Percentiles rank a stretch among this genome's conserved stretches.
Evolutionary conservation across 306 rosid genomes (phyloP).

Genomic region (Quercus ilex): DNA sequence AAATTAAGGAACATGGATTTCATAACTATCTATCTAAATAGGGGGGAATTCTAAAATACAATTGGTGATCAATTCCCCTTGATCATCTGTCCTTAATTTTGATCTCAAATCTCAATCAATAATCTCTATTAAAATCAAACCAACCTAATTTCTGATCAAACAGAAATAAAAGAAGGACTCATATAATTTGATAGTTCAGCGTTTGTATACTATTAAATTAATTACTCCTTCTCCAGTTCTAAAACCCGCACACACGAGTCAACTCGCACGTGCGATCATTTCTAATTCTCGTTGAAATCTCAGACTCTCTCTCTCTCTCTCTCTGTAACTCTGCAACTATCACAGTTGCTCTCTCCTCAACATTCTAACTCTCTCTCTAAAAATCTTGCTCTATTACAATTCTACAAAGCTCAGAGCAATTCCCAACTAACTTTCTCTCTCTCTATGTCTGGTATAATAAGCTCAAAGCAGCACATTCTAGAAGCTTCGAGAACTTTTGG

Average conservation of each 20-base stretch:
- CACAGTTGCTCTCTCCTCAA: not conserved
- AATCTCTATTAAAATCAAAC: too few relatives aligned
- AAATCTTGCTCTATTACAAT: not conserved
- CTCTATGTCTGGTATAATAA: not conserved
- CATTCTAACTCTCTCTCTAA: not conserved
- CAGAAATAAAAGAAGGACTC: not conserved
- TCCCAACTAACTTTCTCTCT: not conserved
- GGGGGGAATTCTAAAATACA: too few relatives aligned
- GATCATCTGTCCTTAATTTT: too few relatives aligned
- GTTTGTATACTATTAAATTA: not conserved
- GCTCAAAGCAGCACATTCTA: slow-evolving; percentile 7
- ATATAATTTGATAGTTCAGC: not conserved
- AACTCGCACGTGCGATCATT: not conserved
- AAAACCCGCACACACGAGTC: not conserved
- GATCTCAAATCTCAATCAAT: too few relatives aligned
- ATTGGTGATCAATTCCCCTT: too few relatives aligned
- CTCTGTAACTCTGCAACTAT: not conserved
- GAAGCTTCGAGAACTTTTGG: slow-evolving; percentile 15
- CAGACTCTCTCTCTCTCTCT: not conserved
- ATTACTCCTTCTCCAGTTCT: not conserved
- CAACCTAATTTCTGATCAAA: too few relatives aligned
- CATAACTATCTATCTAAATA: too few relatives aligned
- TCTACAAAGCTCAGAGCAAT: not conserved
- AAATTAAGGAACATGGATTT: too few relatives aligned
- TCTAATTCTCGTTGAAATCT: not conserved